Conservation (phyloP, 495 filamentous ascomycete genomes). For the Stereocaulon alpinum region DNA sequence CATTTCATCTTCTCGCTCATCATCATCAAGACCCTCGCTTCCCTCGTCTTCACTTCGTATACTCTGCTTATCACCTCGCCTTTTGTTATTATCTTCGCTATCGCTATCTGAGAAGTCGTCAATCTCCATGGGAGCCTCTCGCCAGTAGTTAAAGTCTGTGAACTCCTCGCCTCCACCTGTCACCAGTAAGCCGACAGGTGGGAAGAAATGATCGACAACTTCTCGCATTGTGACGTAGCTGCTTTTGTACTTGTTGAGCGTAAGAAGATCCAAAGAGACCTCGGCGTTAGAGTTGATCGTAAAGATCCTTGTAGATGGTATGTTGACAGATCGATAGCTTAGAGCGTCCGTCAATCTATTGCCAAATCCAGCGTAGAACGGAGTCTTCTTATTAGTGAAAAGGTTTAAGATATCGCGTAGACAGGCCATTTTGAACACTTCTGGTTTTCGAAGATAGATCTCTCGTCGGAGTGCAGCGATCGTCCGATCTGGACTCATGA, state of each 20-base stretch:
- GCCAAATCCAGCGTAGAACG: slow-evolving; percentile 95
- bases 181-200: slow-evolving; percentile 64
- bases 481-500: slow-evolving; percentile 88
- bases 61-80: slow-evolving; percentile 9
- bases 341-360: slow-evolving; percentile 94
- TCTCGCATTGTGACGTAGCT: slow-evolving; percentile 96
- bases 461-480: slow-evolving; percentile 92
- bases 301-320: slow-evolving; percentile 87
- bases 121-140: slow-evolving; percentile 60
- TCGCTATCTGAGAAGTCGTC: slow-evolving; percentile 75
- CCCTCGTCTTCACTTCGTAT: slow-evolving; percentile 29
- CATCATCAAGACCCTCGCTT: slow-evolving; percentile 27
- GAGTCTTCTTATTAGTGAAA: slow-evolving; percentile 66
- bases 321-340: slow-evolving; percentile 91
- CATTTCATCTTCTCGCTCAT: slow-evolving; percentile 35
- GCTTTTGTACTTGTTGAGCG: slow-evolving; percentile 88
- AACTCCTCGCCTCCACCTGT: slow-evolving; percentile 74
- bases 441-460: slow-evolving; percentile 90
- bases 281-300: slow-evolving; percentile 99
- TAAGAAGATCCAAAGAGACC: slow-evolving; percentile 82
- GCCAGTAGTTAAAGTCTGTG: slow-evolving; percentile 85
- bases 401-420: slow-evolving; percentile 84
- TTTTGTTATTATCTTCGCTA: slow-evolving; percentile 39
- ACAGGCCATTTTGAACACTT: slow-evolving; percentile 99
- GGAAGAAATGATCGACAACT: slow-evolving; percentile 95